Evolutionary conservation across 106 monocot species (phyloP), one percentile per base, ranked within the genome.

Genomic region (Ottelia alismoides): DNA sequence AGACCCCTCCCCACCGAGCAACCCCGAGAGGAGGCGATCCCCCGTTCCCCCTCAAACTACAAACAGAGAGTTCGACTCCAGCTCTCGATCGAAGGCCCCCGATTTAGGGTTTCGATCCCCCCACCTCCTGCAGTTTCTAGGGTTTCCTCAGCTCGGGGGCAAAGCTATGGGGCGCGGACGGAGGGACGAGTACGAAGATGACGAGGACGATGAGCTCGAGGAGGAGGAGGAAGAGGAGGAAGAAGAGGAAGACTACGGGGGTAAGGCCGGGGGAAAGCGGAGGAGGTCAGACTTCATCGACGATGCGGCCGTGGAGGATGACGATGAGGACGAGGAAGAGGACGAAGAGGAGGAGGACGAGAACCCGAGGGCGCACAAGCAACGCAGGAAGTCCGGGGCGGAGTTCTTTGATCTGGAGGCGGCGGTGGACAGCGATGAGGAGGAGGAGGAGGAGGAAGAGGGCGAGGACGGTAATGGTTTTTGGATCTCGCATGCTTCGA

Each of bases 371-470:
- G 23, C 62, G 22, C 48, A 48, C 27, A 79, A 68, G 72, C 72
- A 80, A 66, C 66, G 67, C 55, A 71, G 65, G 68, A 49, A 65
- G 67, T 43, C 69, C 3, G 79, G 70, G 4, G 67, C 80, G 1
- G 61, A 85, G 62, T 99, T 80, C 50, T 75, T 90, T 18, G 90
- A 99, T 1, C 51, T 73, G 3, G 98, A 99, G 65, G 98, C 98
- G 0, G 56, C 25, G 9, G 90, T 83, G 1, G 90, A 86, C 26
- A 67, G 57, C 28, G 84, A 78, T 25, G 89, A 80, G 2, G 89
- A 90, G 28, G 90, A 90, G 60, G 98, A 99, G 7, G 89, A 88
- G 40, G 40, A 43, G 6, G 96, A 86, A 28, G 98, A 90, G 20
- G 98, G 55, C 1, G 98, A 91, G 25, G 90, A 90, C 45, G 86